Evolutionary conservation across 495 filamentous ascomycete genomes (phyloP), one percentile per base, ranked within the genome.

Genomic region (Tricharina praecox): DNA sequence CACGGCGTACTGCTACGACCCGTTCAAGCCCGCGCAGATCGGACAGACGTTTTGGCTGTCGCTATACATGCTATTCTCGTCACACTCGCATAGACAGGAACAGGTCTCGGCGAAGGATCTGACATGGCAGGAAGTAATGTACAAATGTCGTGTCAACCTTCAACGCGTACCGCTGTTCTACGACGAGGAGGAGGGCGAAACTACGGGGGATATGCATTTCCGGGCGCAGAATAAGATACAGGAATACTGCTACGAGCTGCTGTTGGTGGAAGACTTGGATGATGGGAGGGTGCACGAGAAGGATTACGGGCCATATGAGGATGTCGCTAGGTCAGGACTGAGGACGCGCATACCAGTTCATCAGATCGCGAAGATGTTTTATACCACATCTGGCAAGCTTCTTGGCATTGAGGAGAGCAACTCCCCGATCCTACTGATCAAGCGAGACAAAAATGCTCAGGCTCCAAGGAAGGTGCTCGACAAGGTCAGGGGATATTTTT

Each of bases 41-140:
- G 92, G 92, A 0, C 83, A 90, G 0, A 77, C 78, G 0, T 96
- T 95, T 58, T 84, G 74, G 0, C 61, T 96, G 13, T 92, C 88
- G 1, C 69, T 96, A 62, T 99, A 96, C 65, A 96, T 99, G 92
- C 75, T 95, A 3, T 99, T 96, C 59, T 70, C 76, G 10, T 77
- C 85, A 16, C 86, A 99, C 64, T 63, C 78, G 13, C 68, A 77
- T 20, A 71, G 70, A 4, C 70, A 79, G 40, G 69, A 80, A 45
- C 73, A 79, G 50, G 59, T 78, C 30, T 57, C 58, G 15, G 50
- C 58, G 2, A 56, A 50, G 35, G 79, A 87, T 53, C 78, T 82
- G 1, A 86, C 87, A 0, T 96, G 90, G 92, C 92, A 96, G 57
- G 92, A 99, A 60, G 86, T 93, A 34, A 85, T 96, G 45, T 85